Percentiles rank a stretch among this genome's conserved stretches.
phyloP scores from a whole-genome alignment of 768 basidiomycete genomes.

The Lactifluus rugatus region DNA sequence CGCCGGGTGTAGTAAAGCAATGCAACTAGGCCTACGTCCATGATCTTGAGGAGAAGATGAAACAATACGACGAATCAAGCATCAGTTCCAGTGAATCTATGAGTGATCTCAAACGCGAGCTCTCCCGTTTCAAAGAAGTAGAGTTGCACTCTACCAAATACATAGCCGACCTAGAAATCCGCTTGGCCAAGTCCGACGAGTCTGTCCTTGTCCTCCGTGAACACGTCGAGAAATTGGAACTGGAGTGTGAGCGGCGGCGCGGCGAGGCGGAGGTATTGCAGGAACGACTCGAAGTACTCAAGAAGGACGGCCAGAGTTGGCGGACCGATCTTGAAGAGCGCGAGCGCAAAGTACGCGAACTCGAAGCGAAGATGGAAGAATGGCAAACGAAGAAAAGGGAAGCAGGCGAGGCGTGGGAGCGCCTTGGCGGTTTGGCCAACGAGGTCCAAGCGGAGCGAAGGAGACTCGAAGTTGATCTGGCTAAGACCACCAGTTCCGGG shows the following conservation, averaged over 20 bases:
- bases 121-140: slow-evolving; percentile 63
- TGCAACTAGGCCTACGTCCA: slow-evolving; percentile 74
- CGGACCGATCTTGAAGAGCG: slow-evolving; percentile 75
- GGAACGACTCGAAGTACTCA: slow-evolving; percentile 54
- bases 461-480: slow-evolving; percentile 42
- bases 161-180: slow-evolving; percentile 77
- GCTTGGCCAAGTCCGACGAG: slow-evolving; percentile 70
- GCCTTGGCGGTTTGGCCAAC: slow-evolving; percentile 57
- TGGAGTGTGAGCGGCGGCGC: slow-evolving; percentile 62
- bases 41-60: slow-evolving; percentile 89
- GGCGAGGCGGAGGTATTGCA: slow-evolving; percentile 66
- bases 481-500: slow-evolving; percentile 21
- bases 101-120: slow-evolving; percentile 75
- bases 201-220: slow-evolving; percentile 59
- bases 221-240: slow-evolving; percentile 68
- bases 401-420: slow-evolving; percentile 53
- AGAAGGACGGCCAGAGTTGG: slow-evolving; percentile 73
- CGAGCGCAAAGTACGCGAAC: slow-evolving; percentile 61
- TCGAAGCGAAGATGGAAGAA: slow-evolving; percentile 71
- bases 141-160: slow-evolving; percentile 68
- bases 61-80: slow-evolving; percentile 70
- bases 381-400: slow-evolving; percentile 67
- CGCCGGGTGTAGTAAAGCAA: slow-evolving; percentile 15
- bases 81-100: slow-evolving; percentile 69
- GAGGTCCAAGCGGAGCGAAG: slow-evolving; percentile 64